Evolutionary conservation across 768 basidiomycete genomes (phyloP), one percentile per base, ranked within the genome.

Genomic region (Lactarius deliciosus): DNA sequence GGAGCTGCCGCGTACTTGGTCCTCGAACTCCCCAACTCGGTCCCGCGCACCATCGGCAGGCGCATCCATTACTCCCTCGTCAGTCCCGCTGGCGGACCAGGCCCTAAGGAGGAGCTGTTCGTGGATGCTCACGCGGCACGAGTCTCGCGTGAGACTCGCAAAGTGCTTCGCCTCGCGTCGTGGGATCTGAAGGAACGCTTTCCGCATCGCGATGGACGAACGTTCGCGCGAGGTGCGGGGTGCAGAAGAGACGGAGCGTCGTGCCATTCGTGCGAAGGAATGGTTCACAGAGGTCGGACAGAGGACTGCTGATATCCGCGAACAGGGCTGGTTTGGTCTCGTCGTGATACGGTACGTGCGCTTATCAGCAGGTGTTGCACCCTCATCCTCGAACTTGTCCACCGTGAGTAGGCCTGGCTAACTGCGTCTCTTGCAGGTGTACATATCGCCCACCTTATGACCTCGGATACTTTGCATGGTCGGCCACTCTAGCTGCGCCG

Each of bases 181-280:
- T 98, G 93, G 93, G 96, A 98, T 76, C 74, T 96, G 67, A 84
- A 84, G 71, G 91, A 92, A 77, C 83, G 89, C 53, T 96, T 96
- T 94, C 81, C 82, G 86, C 64, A 80, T 78, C 3, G 90, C 92
- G 20, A 84, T 94, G 81, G 94, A 98, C 71, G 88, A 90, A 74
- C 80, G 86, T 54, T 83, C 81, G 43, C 84, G 83, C 73, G 93
- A 96, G 74, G 94, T 96, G 18, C 82, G 82, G 72, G 81, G 80
- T 58, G 87, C 87, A 55, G 93, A 95, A 78, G 89, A 90, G 73
- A 81, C 82, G 60, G 90, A 91, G 80, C 85, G 77, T 78, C 83
- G 82, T 76, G 87, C 93, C 28, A 72, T 72, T 69, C 85, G 79
- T 71, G 96, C 97, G 45, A 79, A 89, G 60, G 83, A 84, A 68